These are phyloP conservation scores for Fusarium drepaniforme DNA, from an alignment of 2,329 filamentous ascomycete species.

Conservation along the genomic window DNA sequence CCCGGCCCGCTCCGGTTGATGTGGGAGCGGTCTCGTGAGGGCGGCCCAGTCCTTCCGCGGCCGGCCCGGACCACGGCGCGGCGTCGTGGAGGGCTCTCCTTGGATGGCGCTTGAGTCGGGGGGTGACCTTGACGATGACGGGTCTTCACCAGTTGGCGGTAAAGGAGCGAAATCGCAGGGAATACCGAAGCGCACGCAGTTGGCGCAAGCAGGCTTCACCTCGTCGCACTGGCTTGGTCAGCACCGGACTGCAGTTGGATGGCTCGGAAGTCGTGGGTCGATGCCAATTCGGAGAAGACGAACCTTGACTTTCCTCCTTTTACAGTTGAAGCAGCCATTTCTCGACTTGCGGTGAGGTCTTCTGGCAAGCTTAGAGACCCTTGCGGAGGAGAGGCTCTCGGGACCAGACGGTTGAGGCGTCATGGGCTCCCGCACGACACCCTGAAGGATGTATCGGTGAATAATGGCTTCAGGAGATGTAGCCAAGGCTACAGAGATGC, in stretches of 20 bases:
- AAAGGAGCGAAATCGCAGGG: constrained; percentile 45
- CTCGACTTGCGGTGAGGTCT: constrained; percentile 48
- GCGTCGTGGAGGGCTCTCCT: constrained; percentile 30
- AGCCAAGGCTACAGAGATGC: constrained; percentile 2
- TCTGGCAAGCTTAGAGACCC: constrained; percentile 44
- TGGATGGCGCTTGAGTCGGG: constrained; percentile 26
- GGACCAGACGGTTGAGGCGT: constrained; percentile 39
- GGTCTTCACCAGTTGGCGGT: constrained; percentile 33
- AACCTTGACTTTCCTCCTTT: constrained; percentile 49
- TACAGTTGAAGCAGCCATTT: constrained; percentile 49
- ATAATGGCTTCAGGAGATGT: background rate
- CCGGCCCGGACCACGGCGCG: constrained; percentile 46
- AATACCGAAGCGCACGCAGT: constrained; percentile 48
- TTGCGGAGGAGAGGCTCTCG: constrained; percentile 39
- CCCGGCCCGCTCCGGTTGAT: constrained; percentile 33
- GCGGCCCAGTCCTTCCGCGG: constrained; percentile 47
- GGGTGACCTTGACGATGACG: constrained; percentile 27
- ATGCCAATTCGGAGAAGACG: background rate
- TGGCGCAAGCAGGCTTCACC: constrained; percentile 47
- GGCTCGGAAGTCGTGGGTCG: background rate
- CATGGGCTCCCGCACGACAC: constrained; percentile 31
- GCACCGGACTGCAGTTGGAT: constrained; percentile 8
- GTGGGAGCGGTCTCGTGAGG: constrained; percentile 35
- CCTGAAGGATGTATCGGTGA: background rate
- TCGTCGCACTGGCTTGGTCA: constrained; percentile 46